Evolutionary conservation across 495 filamentous ascomycete species (phyloP), one percentile per base, ranked within the genome.

Genomic region (Hyaloscypha finlandica): DNA sequence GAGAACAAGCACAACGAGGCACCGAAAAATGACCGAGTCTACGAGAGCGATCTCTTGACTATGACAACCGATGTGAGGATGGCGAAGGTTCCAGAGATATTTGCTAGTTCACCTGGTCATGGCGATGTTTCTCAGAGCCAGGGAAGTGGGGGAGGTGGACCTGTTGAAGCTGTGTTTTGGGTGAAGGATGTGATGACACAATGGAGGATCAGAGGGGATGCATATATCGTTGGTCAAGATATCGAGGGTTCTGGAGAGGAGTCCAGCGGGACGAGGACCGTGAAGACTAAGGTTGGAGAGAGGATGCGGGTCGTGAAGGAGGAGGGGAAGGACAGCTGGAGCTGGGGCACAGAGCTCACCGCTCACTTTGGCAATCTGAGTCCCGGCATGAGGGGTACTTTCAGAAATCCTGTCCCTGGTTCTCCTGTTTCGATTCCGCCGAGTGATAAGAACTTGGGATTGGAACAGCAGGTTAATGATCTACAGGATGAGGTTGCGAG

Each of bases 11-110:
- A 91, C 71, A 71, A 71, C 51, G 39, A 57, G 70, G 85, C 77
- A 8, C 79, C 68, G 72, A 79, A 67, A 51, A 97, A 98, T 75
- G 87, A 89, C 9, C 66, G 70, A 11, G 70, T 87, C 0, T 97
- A 82, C 74, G 88, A 90, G 59, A 91, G 85, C 61, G 93, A 98
- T 69, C 77, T 92, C 65, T 81, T 88, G 4, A 87, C 90, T 2
- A 89, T 98, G 67, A 97, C 94, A 0, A 96, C 94, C 0, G 95
- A 99, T 75, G 83, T 85, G 11, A 83, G 95, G 12, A 96, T 93
- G 92, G 83, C 88, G 37, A 99, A 99, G 80, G 80, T 88, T 2
- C 76, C 76, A 3, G 89, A 97, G 74, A 70, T 97, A 0, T 83
- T 88, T 52, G 79, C 77, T 48, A 79, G 74, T 29, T 75, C 75